Evolutionary conservation across 2,329 filamentous ascomycete species (phyloP).

Genomic region (Colletotrichum brevisporum): DNA sequence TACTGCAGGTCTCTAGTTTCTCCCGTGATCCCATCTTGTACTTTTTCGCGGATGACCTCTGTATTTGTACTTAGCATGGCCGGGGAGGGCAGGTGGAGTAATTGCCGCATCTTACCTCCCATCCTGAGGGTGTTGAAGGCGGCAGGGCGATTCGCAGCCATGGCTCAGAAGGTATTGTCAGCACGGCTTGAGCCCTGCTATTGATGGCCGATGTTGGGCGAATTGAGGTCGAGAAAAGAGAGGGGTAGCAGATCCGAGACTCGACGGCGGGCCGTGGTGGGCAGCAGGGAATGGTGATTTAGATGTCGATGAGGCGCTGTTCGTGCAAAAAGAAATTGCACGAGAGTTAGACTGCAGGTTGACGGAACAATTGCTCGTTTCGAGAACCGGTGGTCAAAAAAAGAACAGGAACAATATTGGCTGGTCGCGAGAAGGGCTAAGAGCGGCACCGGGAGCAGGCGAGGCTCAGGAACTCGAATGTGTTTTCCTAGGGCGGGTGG

Average conservation of each 20-base stretch:
- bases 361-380: slow-evolving; percentile 32
- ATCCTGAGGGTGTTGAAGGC: slow-evolving; percentile 91
- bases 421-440: slow-evolving; percentile 18
- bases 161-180: slow-evolving; percentile 53
- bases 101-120: slow-evolving; percentile 81
- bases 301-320: slow-evolving; percentile 5
- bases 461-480: slow-evolving; percentile 24
- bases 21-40: slow-evolving; percentile 97
- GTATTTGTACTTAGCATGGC: slow-evolving; percentile 38
- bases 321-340: slow-evolving; percentile 33
- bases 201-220: slow-evolving; percentile 39
- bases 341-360: slow-evolving; percentile 10
- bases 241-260: slow-evolving; percentile 47
- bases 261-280: slow-evolving; percentile 54
- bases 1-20: slow-evolving; percentile 98
- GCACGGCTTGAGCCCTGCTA: slow-evolving; percentile 40
- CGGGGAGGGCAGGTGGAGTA: slow-evolving; percentile 33
- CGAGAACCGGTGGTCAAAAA: slow-evolving; percentile 5
- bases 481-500: slow-evolving; percentile 2
- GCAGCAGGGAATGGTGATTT: slow-evolving; percentile 43
- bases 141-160: slow-evolving; percentile 94
- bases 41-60: slow-evolving; percentile 99
- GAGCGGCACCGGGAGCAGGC: slow-evolving; percentile 28
- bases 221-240: slow-evolving; percentile 44
- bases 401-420: neutral